These are phyloP conservation scores for Aspergillus hiratsukae DNA, from an alignment of 2,329 filamentous ascomycete genomes.

Conservation along the genomic window DNA sequence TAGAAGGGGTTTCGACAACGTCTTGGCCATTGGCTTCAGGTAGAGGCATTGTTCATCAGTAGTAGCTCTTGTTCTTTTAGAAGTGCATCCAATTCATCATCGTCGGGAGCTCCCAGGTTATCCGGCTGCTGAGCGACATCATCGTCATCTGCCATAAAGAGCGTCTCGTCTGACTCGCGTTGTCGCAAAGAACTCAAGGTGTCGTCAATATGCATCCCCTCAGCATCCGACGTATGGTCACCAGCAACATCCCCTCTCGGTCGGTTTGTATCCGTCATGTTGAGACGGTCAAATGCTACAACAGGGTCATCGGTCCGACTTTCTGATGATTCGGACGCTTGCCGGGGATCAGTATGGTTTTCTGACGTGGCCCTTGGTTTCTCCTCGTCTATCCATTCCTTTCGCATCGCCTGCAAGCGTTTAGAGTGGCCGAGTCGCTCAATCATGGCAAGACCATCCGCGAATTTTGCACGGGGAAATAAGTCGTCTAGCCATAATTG, in stretches of 20 bases:
- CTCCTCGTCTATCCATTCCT: slow-evolving; percentile 77
- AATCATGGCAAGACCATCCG: slow-evolving; percentile 82
- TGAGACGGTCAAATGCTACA: slow-evolving; percentile 3
- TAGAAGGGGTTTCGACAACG: neutral
- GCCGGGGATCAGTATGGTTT: slow-evolving; percentile 2
- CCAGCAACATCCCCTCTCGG: neutral
- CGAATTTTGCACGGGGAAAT: slow-evolving; percentile 90
- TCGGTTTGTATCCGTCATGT: neutral
- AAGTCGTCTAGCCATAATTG: slow-evolving; percentile 96
- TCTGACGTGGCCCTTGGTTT: slow-evolving; percentile 26
- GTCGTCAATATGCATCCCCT: neutral
- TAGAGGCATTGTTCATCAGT: slow-evolving; percentile 19
- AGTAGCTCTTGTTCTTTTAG: slow-evolving; percentile 45
- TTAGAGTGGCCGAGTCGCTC: slow-evolving; percentile 91
- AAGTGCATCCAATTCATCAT: slow-evolving; percentile 50
- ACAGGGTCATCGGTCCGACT: neutral
- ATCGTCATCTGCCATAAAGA: slow-evolving; percentile 30
- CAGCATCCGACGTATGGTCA: neutral
- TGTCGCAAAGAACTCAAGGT: neutral
- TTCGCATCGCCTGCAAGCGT: slow-evolving; percentile 66
- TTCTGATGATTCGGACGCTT: slow-evolving; percentile 4
- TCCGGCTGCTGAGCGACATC: neutral
- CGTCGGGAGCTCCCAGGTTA: slow-evolving; percentile 26
- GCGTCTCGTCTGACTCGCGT: slow-evolving; percentile 10
- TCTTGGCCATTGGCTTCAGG: neutral